A percentile compares a stretch with the other conserved stretches of the same genome.
phyloP scores from a whole-genome alignment of 306 rosid genomes.

The Pachyrhizus erosus region DNA sequence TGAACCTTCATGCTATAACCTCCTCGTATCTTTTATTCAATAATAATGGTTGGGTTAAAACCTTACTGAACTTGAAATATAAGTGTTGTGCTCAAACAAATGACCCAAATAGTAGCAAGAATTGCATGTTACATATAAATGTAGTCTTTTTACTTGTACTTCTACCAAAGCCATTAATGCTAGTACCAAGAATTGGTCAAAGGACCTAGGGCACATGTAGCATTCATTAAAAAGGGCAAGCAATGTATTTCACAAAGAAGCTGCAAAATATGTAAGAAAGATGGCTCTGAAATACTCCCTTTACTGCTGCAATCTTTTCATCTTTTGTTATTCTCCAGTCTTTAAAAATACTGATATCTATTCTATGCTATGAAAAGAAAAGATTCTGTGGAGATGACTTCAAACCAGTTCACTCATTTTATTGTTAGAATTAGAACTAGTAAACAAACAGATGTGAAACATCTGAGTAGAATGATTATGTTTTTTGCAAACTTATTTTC shows the following conservation, averaged over 20 bases:
- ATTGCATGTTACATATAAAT: neutral
- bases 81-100: neutral
- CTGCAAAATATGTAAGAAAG: neutral
- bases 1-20: neutral
- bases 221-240: neutral
- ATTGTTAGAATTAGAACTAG: neutral
- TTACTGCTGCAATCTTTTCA: neutral
- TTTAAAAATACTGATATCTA: neutral
- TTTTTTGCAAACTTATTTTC: neutral
- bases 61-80: neutral
- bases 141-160: neutral
- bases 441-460: neutral
- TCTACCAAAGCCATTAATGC: neutral
- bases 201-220: neutral
- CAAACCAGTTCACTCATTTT: constrained; percentile 5
- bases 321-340: neutral
- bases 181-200: constrained; percentile 10
- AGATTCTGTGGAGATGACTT: neutral
- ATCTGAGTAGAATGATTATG: neutral
- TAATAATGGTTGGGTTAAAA: constrained; percentile 9
- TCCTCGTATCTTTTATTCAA: neutral
- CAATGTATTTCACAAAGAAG: constrained; percentile 11
- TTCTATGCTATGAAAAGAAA: neutral
- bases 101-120: constrained; percentile 22
- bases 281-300: neutral